Percentiles rank a stretch among this genome's conserved stretches.
phyloP scores from a whole-genome alignment of 805 yeast species.

The Cyberlindnera misumaiensis region DNA sequence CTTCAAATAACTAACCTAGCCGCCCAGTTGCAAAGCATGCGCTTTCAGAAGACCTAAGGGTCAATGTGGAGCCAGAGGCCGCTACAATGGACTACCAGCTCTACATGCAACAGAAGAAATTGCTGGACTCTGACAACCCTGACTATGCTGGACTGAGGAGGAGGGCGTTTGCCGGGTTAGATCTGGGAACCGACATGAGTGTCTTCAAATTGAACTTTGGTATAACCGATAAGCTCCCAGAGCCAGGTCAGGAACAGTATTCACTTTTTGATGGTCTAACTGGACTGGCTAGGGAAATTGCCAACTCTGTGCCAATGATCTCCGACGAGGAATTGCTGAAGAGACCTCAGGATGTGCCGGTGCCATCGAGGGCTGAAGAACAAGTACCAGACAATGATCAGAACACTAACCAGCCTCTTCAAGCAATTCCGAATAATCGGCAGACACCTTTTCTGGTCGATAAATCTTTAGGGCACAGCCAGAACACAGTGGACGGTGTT shows the following conservation, averaged over 20 bases:
- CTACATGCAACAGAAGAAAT: background rate
- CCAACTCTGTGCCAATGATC: conserved; percentile 1
- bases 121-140: conserved; percentile 1
- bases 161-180: conserved; percentile 5
- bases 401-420: no score
- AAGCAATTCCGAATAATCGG: no score
- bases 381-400: no score
- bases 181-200: conserved; percentile 2
- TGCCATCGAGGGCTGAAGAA: background rate
- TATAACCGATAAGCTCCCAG: conserved; percentile 2
- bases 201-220: conserved; percentile 4
- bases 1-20: background rate
- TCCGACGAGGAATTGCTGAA: background rate
- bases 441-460: no score
- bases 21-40: conserved; percentile 7
- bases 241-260: background rate
- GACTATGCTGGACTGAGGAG: conserved; percentile 12
- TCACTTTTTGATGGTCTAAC: background rate
- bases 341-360: background rate
- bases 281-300: background rate
- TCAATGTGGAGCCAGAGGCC: conserved; percentile 4
- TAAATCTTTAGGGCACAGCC: no score
- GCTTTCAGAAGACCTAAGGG: background rate
- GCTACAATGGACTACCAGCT: conserved; percentile 1
- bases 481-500: no score